Conservation (phyloP, 2,329 filamentous ascomycete genomes). For the Corinectria fuckeliana region DNA sequence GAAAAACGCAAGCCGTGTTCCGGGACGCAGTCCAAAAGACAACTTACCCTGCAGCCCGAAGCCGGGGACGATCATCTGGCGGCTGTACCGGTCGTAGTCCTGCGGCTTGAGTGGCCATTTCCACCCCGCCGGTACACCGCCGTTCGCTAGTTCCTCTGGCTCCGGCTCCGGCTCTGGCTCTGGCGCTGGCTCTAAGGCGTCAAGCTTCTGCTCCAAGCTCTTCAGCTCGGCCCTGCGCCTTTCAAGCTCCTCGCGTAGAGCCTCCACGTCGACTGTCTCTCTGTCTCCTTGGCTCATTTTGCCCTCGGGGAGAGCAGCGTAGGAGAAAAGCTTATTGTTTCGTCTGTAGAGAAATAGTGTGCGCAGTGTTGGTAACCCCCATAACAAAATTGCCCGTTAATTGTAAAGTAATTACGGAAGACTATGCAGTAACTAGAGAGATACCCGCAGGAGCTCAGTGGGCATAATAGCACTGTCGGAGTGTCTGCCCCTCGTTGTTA, state of each 20-base stretch:
- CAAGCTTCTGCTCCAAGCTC: constrained; percentile 53
- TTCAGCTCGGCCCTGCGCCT: constrained; percentile 56
- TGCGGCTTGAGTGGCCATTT: constrained; percentile 73
- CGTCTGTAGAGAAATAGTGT: too few species aligned
- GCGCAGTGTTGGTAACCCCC: too few species aligned
- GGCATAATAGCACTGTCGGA: too few species aligned
- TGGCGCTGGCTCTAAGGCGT: constrained; percentile 42
- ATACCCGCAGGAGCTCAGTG: too few species aligned
- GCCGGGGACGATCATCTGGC: constrained; percentile 87
- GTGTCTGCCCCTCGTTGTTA: constrained; percentile 34
- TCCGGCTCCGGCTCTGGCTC: neutral
- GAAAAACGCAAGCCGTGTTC: neutral
- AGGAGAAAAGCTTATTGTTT: too few species aligned
- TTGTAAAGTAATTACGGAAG: too few species aligned
- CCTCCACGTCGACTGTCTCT: too few species aligned
- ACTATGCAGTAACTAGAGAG: too few species aligned
- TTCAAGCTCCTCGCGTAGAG: constrained; percentile 57
- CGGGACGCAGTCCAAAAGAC: neutral
- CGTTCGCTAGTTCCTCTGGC: constrained; percentile 10
- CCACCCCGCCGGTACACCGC: constrained; percentile 39
- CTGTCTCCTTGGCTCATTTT: too few species aligned
- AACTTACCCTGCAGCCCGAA: constrained; percentile 74
- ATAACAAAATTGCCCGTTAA: too few species aligned
- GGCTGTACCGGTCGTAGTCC: constrained; percentile 86
- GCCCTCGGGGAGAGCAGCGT: too few species aligned